Base-by-base conservation (phyloP, 768 basidiomycete species). In the Leucogyrophana mollusca region DNA sequence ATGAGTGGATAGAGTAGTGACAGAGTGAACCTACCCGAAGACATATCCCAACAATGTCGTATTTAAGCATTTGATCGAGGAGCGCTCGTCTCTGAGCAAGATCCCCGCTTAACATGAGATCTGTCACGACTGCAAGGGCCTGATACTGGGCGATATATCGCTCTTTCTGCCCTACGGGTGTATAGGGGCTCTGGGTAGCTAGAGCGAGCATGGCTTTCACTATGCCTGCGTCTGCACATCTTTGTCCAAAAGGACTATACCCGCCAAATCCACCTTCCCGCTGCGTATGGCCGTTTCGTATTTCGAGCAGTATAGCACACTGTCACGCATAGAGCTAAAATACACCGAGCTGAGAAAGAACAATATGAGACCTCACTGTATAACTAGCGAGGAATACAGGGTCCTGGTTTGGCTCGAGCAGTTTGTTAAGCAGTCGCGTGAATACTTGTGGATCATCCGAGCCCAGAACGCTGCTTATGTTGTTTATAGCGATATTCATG, bases 131-230 rank as follows among this genome's bases (percentile, higher is more conserved):
- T 18, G 58, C 55, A 10, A 59, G 22, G 1, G 61, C 65, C 23
- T 59, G 56, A 42, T 59, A 49, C 9, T 57, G 51, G 4, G 61
- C 48, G 1, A 63, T 49, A 16, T 42, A 47, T 23, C 42, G 41
- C n/a, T 54, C 50, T 18, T 44, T 44, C 9, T 33, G 40, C 11
- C n/a, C 45, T 50, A 35, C 45, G 42, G 32, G 44, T 49, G 33
- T 40, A 40, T 24, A 53, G 43, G n/a, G 34, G 49, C 22, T 52
- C 32, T 23, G 52, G 9, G 38, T 60, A 8, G 57, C 46, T 17
- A 67, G 39, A 18, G 47, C 48, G 16, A 65, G 40, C 44, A 66
- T 49, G 3, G 58, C 51, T 35, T 57, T 59, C 13, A 62, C 61
- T 34, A 67, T 58, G 3, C 66, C 66, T 13, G 58, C 43, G 4